These are phyloP conservation scores for Immersiporthe knoxdaviesiana DNA, from an alignment of 2,329 filamentous ascomycete species.

Conservation along the genomic window DNA sequence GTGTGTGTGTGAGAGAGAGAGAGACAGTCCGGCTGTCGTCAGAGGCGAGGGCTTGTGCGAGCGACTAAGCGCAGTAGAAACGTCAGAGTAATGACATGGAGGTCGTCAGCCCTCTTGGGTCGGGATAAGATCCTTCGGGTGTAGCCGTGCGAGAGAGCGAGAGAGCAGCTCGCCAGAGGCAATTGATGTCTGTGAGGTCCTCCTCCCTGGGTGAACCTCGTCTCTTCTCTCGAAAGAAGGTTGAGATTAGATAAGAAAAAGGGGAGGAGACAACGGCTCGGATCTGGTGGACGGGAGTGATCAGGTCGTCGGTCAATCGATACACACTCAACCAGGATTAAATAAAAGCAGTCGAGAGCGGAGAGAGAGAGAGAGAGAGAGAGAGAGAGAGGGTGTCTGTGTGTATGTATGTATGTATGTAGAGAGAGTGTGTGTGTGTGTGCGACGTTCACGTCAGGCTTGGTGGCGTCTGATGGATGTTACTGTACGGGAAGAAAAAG, in stretches of 20 bases:
- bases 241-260: too few species aligned
- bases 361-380: too few species aligned
- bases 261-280: neutral
- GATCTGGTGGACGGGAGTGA: neutral
- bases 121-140: neutral
- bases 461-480: conserved; percentile 12
- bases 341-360: conserved; percentile 7
- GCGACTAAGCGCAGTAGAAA: conserved; percentile 27
- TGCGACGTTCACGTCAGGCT: neutral
- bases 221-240: neutral
- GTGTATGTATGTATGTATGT: too few species aligned
- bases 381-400: too few species aligned
- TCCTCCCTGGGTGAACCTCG: neutral
- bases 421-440: neutral
- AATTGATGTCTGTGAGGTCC: neutral
- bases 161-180: neutral
- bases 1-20: conserved; percentile 11
- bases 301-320: neutral
- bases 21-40: conserved; percentile 27
- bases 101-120: neutral
- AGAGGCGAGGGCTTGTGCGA: conserved; percentile 1
- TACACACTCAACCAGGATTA: neutral
- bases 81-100: conserved; percentile 19
- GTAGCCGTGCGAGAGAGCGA: neutral
- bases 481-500: neutral